Evolutionary conservation across 1,284 basidiomycete genomes (phyloP).

Genomic region (Ganoderma lucidum): DNA sequence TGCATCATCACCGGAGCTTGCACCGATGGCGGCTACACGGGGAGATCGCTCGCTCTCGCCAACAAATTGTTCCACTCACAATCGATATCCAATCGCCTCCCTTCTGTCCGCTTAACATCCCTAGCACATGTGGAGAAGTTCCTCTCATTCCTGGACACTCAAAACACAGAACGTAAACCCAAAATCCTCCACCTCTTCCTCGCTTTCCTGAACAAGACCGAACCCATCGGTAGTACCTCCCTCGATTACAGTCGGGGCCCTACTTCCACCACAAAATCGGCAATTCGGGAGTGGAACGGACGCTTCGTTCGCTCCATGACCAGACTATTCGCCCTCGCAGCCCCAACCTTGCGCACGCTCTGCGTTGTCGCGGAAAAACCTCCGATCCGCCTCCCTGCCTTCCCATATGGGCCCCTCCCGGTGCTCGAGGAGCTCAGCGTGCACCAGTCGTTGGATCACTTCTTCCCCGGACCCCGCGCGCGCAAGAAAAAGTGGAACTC

Average conservation of each 20-base stretch:
- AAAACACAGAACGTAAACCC: not conserved
- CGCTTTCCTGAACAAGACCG: not conserved
- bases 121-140: not conserved
- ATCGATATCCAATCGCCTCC: not conserved
- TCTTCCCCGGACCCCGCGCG: not conserved
- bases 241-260: not conserved
- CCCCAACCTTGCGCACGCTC: conserved; percentile 1
- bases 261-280: not conserved
- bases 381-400: not conserved
- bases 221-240: not conserved
- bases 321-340: not conserved
- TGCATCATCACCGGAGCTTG: not conserved
- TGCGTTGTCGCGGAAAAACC: not conserved
- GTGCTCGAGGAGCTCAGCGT: not conserved
- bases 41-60: conserved; percentile 19
- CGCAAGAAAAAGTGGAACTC: not conserved
- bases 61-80: conserved; percentile 20
- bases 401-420: not conserved
- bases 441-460: not conserved
- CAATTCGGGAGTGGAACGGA: not conserved
- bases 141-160: not conserved
- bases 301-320: not conserved
- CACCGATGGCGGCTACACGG: conserved; percentile 19
- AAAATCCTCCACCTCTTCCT: not conserved
- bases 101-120: not conserved